Evolutionary conservation across 768 basidiomycete species (phyloP).

Genomic region (Pholiota microspora): DNA sequence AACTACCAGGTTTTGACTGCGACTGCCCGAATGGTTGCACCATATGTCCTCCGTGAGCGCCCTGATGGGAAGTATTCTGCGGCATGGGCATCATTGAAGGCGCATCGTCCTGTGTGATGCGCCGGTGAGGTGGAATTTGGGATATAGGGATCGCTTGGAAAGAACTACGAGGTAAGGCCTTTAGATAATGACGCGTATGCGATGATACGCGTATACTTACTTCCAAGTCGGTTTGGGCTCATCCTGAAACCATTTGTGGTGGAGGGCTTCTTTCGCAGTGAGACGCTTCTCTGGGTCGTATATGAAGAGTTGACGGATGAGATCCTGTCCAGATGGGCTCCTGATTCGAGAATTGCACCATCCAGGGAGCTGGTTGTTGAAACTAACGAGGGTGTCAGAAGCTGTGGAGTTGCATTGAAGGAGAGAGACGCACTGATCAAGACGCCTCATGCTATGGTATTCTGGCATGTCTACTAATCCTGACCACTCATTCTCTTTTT

Average conservation of each 20-base stretch:
- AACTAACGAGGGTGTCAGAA: conserved; percentile 16
- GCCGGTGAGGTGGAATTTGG: conserved; percentile 80
- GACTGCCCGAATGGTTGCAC: conserved; percentile 45
- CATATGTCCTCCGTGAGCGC: conserved; percentile 15
- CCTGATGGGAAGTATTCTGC: conserved; percentile 41
- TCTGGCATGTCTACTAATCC: conserved; percentile 85
- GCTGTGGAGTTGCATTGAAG: background rate
- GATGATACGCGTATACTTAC: conserved; percentile 44
- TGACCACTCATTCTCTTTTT: conserved; percentile 83
- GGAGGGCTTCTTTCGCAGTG: conserved; percentile 77
- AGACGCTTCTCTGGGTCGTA: conserved; percentile 90
- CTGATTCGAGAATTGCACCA: conserved; percentile 77
- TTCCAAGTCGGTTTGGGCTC: conserved; percentile 85
- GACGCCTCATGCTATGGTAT: conserved; percentile 75
- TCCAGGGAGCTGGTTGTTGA: conserved; percentile 57
- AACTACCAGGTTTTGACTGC: conserved; percentile 60
- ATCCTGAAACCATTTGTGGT: conserved; percentile 90
- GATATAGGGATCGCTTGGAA: conserved; percentile 63
- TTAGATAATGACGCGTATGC: background rate
- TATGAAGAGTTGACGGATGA: conserved; percentile 81
- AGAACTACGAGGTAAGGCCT: conserved; percentile 47
- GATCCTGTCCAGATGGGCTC: conserved; percentile 67
- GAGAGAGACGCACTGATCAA: conserved; percentile 58
- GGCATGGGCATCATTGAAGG: conserved; percentile 79
- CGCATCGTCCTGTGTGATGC: conserved; percentile 92